These are phyloP conservation scores for Prorocentrum cordatum DNA, from an alignment of 169 alveolate species.

Conservation along the genomic window DNA sequence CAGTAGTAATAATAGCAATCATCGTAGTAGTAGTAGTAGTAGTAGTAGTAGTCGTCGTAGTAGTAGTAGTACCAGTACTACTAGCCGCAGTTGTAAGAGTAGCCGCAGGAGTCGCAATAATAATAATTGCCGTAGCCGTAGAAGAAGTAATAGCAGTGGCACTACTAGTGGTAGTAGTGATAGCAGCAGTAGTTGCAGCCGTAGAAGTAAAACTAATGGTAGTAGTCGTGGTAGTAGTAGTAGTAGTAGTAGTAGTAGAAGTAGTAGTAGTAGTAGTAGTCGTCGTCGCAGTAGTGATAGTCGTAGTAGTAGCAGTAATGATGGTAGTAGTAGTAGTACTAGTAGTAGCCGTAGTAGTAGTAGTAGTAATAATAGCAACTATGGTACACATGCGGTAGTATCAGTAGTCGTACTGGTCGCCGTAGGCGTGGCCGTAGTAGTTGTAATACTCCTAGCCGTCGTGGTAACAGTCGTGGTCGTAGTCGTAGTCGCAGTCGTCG, in stretches of 20 bases:
- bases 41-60: no score
- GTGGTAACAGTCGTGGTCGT: background rate
- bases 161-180: background rate
- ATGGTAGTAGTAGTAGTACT: background rate
- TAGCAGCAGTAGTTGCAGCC: background rate
- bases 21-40: no score
- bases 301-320: background rate
- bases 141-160: background rate
- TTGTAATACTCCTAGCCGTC: background rate
- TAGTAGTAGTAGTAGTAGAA: background rate
- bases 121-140: background rate
- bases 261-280: background rate
- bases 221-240: background rate
- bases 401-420: background rate
- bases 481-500: background rate
- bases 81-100: no score
- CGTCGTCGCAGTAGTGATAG: background rate
- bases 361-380: background rate
- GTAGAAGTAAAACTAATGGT: background rate
- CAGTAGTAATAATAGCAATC: no score
- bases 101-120: background rate
- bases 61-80: no score
- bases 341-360: background rate
- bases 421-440: background rate
- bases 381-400: background rate